These are phyloP conservation scores for Zasmidium angulare DNA, from an alignment of 2,329 filamentous ascomycete species.

Conservation along the genomic window DNA sequence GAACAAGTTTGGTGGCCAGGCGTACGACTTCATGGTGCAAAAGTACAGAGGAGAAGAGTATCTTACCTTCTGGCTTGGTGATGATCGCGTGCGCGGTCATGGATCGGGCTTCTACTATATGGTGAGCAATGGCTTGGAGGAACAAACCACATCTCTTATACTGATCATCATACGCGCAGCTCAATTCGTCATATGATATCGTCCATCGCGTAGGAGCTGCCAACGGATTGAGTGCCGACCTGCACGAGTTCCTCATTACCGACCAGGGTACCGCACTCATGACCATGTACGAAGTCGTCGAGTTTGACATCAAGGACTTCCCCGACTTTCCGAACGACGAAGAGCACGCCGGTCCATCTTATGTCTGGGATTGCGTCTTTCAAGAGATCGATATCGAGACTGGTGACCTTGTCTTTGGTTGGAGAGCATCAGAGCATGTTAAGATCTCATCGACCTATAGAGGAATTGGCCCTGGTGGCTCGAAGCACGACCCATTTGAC, in stretches of 20 bases:
- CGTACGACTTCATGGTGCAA: slow-evolving; percentile 38
- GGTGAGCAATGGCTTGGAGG: slow-evolving; percentile 19
- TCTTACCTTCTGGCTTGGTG: slow-evolving; percentile 41
- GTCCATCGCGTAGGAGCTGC: slow-evolving; percentile 41
- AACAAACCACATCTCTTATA: neutral
- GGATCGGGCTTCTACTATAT: slow-evolving; percentile 37
- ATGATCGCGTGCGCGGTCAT: slow-evolving; percentile 37
- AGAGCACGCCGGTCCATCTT: slow-evolving; percentile 18
- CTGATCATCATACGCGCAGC: slow-evolving; percentile 23
- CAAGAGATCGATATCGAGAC: slow-evolving; percentile 50
- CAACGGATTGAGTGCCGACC: slow-evolving; percentile 37
- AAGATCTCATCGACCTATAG: slow-evolving; percentile 34
- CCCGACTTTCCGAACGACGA: slow-evolving; percentile 22
- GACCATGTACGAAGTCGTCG: slow-evolving; percentile 40
- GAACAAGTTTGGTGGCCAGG: slow-evolving; percentile 35
- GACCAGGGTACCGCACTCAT: slow-evolving; percentile 43
- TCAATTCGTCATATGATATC: slow-evolving; percentile 40
- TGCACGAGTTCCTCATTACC: slow-evolving; percentile 49
- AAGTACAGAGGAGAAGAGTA: slow-evolving; percentile 37
- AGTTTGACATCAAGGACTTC: slow-evolving; percentile 24
- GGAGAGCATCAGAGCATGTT: slow-evolving; percentile 49
- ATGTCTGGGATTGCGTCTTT: slow-evolving; percentile 45
- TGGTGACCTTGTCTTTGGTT: slow-evolving; percentile 46
- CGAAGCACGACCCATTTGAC: slow-evolving; percentile 49
- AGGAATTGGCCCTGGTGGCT: slow-evolving; percentile 39